phyloP scores from a whole-genome alignment of 2,329 filamentous ascomycete genomes.

The Rutstroemia sp. region DNA sequence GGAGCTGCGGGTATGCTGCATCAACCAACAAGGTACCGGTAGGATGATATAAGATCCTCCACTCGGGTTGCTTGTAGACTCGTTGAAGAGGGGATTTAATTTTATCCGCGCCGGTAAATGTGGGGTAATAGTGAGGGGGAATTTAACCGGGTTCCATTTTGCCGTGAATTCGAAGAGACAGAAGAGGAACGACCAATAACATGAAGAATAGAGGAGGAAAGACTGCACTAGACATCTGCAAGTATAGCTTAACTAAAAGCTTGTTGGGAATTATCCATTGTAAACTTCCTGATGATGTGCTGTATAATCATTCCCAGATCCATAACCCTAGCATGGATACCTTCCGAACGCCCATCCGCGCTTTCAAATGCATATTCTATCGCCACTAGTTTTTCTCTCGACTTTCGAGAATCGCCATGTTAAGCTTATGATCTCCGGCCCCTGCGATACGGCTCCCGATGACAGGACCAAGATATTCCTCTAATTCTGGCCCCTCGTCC shows the following conservation, averaged over 20 bases:
- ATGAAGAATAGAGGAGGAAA: too few species aligned
- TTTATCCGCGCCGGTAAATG: conserved; percentile 1
- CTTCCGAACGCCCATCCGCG: neutral
- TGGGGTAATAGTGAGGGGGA: neutral
- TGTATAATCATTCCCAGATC: too few species aligned
- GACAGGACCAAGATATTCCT: conserved; percentile 26
- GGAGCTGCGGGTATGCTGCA: neutral
- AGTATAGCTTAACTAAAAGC: too few species aligned
- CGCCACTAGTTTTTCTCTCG: conserved; percentile 2
- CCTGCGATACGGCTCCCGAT: conserved; percentile 23
- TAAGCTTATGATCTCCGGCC: conserved; percentile 23
- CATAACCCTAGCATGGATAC: neutral
- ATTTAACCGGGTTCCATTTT: neutral
- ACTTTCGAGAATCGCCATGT: conserved; percentile 22
- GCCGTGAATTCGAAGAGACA: neutral
- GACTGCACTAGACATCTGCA: too few species aligned
- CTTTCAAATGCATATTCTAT: neutral
- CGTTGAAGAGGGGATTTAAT: neutral
- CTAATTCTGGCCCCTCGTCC: conserved; percentile 18
- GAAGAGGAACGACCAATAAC: too few species aligned
- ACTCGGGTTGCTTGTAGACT: neutral
- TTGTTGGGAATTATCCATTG: too few species aligned
- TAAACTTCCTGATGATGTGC: too few species aligned
- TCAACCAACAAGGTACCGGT: neutral
- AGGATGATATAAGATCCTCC: neutral